Evolutionary conservation across 805 yeast genomes (phyloP), one percentile per base, ranked within the genome.

Genomic region (Suhomyces kilbournensis): DNA sequence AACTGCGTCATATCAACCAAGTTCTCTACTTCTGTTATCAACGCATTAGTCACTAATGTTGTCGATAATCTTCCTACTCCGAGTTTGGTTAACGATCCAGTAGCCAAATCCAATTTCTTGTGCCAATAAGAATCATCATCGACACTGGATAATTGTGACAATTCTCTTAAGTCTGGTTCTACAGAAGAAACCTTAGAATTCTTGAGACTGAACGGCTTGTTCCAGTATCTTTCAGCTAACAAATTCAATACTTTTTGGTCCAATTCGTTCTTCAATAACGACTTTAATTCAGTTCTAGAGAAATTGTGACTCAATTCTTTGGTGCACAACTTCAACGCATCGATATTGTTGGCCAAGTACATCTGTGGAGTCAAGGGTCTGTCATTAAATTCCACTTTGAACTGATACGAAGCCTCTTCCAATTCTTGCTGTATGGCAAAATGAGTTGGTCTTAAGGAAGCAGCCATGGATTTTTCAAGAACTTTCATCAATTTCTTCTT

Each of bases 331-430:
- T 94, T 94, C 63, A 96, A 77, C 47, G 88, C 74, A 68, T 94
- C 99, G 32, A 94, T 82, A 51, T 94, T 90, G 64, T 89, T 93
- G 20, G 97, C 96, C 60, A 94, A 77, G 65, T 94, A 94, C 53
- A 96, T 90, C 63, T 91, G 94, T 14, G 98, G 96, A 0, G 99
- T 94, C 56, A 94, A 76, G 34, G 87, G 89, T 50, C 97, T 82
- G 69, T 94, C 99, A 65, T 94, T 94, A 70, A 91, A 94, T 68
- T 94, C 97, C 22, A 94, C 99, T 67, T 94, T 94, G 74, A 90
- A 94, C 65, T 86, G 84, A 66, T 94, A 94, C 1, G 94, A 75
- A 0, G 97, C 83, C 62, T 96, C 99, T 66, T 96, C 99, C 44
- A 92, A 78, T 68, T 94, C 99, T 63, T 84, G 92, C 55, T 88